Evolutionary conservation across 169 alveolate species (phyloP).

Genomic region (Cryptosporidium viatorum): DNA sequence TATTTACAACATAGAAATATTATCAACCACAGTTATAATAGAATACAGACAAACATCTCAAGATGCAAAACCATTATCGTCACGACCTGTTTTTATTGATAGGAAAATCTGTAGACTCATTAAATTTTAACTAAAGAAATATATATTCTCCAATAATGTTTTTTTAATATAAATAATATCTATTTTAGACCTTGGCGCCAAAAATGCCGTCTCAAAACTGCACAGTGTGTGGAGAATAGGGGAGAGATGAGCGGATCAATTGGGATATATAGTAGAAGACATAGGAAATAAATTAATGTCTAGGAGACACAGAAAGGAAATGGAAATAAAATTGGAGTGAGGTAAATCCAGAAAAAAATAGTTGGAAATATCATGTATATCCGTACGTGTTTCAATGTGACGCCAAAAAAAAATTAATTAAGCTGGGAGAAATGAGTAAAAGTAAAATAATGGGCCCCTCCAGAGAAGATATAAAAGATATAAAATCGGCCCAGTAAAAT

Average conservation of each 20-base stretch:
- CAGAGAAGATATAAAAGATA: slow-evolving; percentile 24
- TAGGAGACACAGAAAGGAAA: slow-evolving; percentile 34
- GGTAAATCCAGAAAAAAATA: slow-evolving; percentile 7
- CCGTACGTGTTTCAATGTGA: slow-evolving; percentile 70
- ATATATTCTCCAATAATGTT: neutral
- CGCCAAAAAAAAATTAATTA: slow-evolving; percentile 46
- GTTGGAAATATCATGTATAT: slow-evolving; percentile 48
- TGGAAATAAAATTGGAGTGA: slow-evolving; percentile 11
- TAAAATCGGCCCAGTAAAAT: slow-evolving; percentile 20
- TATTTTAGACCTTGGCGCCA: neutral
- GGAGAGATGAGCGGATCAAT: slow-evolving; percentile 66
- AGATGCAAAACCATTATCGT: neutral
- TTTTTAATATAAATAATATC: neutral
- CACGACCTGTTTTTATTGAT: neutral
- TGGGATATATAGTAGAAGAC: slow-evolving; percentile 54
- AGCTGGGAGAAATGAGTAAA: slow-evolving; percentile 23
- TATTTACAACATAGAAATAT: neutral
- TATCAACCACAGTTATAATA: neutral
- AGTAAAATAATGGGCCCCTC: slow-evolving; percentile 39
- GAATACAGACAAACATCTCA: neutral
- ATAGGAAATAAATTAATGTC: slow-evolving; percentile 11
- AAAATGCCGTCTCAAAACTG: slow-evolving; percentile 51
- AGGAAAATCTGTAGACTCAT: neutral
- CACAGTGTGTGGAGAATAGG: slow-evolving; percentile 68
- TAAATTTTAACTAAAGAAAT: neutral